Percentiles rank a stretch among this genome's conserved stretches.
Evolutionary conservation across 2,329 filamentous ascomycete genomes (phyloP).

Genomic region (Alternaria hordeiaustralica): DNA sequence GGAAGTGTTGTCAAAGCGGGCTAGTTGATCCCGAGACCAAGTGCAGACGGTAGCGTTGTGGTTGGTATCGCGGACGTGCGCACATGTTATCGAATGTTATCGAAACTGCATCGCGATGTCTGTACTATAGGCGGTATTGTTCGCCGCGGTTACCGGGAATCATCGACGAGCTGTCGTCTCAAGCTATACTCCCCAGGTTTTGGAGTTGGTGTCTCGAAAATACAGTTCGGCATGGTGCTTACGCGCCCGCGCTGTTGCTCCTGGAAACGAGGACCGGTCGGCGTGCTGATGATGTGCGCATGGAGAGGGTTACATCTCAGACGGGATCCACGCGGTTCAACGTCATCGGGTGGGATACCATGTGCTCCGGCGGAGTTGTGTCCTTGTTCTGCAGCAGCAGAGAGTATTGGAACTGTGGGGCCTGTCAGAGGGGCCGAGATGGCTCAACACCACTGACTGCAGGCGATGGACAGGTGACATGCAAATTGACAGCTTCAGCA

Average conservation of each 20-base stretch:
- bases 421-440: conserved; percentile 4
- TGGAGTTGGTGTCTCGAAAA: background rate
- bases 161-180: background rate
- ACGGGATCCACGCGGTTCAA: conserved; percentile 2
- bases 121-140: background rate
- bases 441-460: conserved; percentile 5
- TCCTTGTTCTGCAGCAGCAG: conserved; percentile 4
- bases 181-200: background rate
- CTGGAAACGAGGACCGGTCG: conserved; percentile 4
- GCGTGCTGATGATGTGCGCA: background rate
- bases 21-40: background rate
- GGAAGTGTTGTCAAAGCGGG: background rate
- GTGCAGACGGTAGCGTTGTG: background rate
- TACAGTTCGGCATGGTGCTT: background rate
- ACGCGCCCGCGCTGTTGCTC: background rate
- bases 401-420: conserved; percentile 11
- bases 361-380: conserved; percentile 1
- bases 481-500: background rate
- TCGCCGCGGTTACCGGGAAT: background rate
- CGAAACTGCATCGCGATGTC: background rate
- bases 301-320: background rate
- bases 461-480: conserved; percentile 1
- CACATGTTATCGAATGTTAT: background rate
- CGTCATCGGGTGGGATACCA: conserved; percentile 15
- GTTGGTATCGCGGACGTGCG: background rate